phyloP scores from a whole-genome alignment of 805 yeast species.

The Candida vaughaniae region DNA sequence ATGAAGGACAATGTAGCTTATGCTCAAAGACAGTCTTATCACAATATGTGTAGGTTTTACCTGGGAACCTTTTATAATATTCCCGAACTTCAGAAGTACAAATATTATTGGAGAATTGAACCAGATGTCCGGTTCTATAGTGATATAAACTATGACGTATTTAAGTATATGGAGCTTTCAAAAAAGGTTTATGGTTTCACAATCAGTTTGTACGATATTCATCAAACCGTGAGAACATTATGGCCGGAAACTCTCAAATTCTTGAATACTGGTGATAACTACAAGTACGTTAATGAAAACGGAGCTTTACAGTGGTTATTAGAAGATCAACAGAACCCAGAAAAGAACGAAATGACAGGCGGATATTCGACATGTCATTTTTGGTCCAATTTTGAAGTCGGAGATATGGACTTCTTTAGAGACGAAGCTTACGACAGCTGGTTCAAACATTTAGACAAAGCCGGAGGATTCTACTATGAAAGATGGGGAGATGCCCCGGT shows the following conservation, averaged over 20 bases:
- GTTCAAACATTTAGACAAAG: constrained; percentile 59
- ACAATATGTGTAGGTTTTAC: constrained; percentile 83
- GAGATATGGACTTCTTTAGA: constrained; percentile 77
- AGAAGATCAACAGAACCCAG: constrained; percentile 52
- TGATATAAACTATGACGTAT: constrained; percentile 72
- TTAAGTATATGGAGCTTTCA: constrained; percentile 67
- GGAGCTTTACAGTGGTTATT: constrained; percentile 56
- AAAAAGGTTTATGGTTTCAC: constrained; percentile 74
- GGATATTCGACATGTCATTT: constrained; percentile 76
- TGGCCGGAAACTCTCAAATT: constrained; percentile 72
- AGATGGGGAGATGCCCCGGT: constrained; percentile 96
- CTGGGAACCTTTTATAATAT: constrained; percentile 63
- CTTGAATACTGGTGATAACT: constrained; percentile 55
- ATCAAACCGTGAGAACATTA: constrained; percentile 57
- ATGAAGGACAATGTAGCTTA: constrained; percentile 52
- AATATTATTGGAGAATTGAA: constrained; percentile 81
- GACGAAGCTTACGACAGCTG: constrained; percentile 63
- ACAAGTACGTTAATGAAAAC: constrained; percentile 45
- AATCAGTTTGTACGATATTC: constrained; percentile 66
- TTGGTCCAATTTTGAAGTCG: constrained; percentile 89
- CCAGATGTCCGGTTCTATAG: constrained; percentile 70
- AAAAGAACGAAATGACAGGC: constrained; percentile 39
- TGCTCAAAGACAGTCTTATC: constrained; percentile 63
- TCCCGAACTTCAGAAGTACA: constrained; percentile 58
- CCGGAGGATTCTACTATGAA: constrained; percentile 86